Conservation (phyloP, 352 stramenopile genomes). For the Discostella stelligera region DNA sequence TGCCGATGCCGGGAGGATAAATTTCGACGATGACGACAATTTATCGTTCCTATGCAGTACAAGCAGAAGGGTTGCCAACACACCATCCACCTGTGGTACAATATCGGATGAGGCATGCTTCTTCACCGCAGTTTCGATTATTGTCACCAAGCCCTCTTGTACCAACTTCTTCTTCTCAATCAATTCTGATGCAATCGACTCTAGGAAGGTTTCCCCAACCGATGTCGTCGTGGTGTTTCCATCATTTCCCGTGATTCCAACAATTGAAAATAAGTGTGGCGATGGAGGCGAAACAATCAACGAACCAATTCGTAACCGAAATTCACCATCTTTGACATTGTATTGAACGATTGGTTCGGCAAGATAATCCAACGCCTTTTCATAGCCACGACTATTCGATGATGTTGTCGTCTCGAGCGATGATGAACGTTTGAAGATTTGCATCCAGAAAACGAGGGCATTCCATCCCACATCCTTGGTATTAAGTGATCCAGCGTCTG, state of each 20-base stretch:
- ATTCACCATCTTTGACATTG: conserved; percentile 53
- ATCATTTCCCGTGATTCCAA: not conserved
- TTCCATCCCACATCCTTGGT: conserved; percentile 43
- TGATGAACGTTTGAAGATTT: conserved; percentile 17
- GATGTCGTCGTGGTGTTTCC: not conserved
- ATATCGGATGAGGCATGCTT: conserved; percentile 59
- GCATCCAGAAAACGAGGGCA: conserved; percentile 48
- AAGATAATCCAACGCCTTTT: conserved; percentile 54
- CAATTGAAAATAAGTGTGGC: conserved; percentile 36
- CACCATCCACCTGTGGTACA: conserved; percentile 62
- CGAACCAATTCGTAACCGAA: conserved; percentile 46
- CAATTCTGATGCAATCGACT: conserved; percentile 61
- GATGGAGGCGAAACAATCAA: conserved; percentile 43
- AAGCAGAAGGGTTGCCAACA: conserved; percentile 61
- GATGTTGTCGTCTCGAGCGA: not conserved
- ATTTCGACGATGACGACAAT: conserved; percentile 14
- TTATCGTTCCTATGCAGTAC: conserved; percentile 29
- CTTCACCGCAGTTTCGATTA: conserved; percentile 62
- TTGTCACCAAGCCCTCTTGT: conserved; percentile 49
- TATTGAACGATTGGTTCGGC: conserved; percentile 46
- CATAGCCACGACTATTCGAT: conserved; percentile 26
- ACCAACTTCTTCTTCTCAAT: conserved; percentile 48
- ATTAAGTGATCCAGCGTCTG: not conserved
- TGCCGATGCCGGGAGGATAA: conserved; percentile 37
- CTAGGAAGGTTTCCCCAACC: conserved; percentile 51